These are phyloP conservation scores for Stagonosporopsis chrysanthemi DNA, from an alignment of 2,329 filamentous ascomycete genomes.

Conservation along the genomic window DNA sequence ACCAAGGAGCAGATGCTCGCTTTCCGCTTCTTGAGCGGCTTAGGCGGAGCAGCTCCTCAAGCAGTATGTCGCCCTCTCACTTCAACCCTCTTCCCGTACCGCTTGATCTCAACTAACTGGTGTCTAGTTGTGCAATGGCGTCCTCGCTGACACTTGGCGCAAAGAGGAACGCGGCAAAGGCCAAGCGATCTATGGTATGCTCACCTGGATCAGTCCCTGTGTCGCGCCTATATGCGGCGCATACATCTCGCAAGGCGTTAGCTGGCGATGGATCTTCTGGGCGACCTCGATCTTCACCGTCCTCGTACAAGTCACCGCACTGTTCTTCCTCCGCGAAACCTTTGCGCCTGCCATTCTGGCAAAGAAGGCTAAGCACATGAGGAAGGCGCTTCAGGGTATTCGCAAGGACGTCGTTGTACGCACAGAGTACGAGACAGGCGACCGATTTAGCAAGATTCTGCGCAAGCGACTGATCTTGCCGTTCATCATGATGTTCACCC, in stretches of 20 bases:
- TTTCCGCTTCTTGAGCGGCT: conserved; percentile 45
- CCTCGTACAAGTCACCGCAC: conserved; percentile 65
- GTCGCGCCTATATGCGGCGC: conserved; percentile 55
- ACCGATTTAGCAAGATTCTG: conserved; percentile 37
- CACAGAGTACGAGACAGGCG: conserved; percentile 49
- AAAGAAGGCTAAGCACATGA: conserved; percentile 54
- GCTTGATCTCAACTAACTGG: conserved; percentile 2
- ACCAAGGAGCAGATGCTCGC: conserved; percentile 42
- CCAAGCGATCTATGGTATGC: conserved; percentile 67
- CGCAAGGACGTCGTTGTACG: conserved; percentile 35
- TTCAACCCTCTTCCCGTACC: background rate
- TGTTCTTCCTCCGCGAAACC: conserved; percentile 64
- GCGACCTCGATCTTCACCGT: conserved; percentile 68
- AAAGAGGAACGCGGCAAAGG: conserved; percentile 69
- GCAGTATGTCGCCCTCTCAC: conserved; percentile 28
- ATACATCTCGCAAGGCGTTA: conserved; percentile 36
- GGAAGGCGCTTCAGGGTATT: conserved; percentile 52
- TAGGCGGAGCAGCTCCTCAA: conserved; percentile 45
- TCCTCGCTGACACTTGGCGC: conserved; percentile 62
- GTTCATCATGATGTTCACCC: conserved; percentile 63
- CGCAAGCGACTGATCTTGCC: conserved; percentile 40
- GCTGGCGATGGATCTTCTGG: conserved; percentile 77
- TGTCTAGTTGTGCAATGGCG: conserved; percentile 42
- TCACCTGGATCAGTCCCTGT: conserved; percentile 69
- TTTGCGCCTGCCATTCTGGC: conserved; percentile 57